Evolutionary conservation across 228 moss, liverwort and hornwort genomes (phyloP).

Genomic region (Sphagnum fallax): DNA sequence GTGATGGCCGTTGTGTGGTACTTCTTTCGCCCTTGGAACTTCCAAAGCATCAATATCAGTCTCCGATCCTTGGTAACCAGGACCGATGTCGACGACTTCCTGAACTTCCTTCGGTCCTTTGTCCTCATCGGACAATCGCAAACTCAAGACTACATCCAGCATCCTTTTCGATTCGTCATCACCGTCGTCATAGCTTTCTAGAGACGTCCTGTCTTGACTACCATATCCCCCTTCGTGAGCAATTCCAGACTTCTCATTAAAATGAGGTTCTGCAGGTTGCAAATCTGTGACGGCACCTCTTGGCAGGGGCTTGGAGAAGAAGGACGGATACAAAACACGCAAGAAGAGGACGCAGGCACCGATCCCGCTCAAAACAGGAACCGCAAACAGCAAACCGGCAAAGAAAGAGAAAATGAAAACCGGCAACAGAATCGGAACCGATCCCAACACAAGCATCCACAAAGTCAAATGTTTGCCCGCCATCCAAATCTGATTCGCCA

Average conservation of each 20-base stretch:
- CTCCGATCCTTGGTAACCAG: not conserved
- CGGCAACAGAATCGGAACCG: not conserved
- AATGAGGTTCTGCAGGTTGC: not conserved
- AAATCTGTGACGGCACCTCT: not conserved
- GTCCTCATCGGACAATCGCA: no score
- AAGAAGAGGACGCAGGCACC: conserved; percentile 9
- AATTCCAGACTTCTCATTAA: not conserved
- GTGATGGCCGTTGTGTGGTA: not conserved
- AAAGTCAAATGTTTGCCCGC: not conserved
- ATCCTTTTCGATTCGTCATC: no score
- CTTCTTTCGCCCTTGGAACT: no score
- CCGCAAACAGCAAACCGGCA: not conserved
- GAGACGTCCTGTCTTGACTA: no score
- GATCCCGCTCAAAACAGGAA: not conserved
- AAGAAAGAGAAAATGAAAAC: not conserved
- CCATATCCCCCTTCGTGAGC: no score
- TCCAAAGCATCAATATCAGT: not conserved
- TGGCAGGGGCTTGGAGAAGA: not conserved
- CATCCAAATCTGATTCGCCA: not conserved
- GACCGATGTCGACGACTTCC: not conserved
- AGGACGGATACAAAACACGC: conserved; percentile 2
- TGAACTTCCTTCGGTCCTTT: not conserved
- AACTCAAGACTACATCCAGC: not conserved
- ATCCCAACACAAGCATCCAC: not conserved
- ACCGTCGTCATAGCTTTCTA: no score